Conservation (phyloP, 257 asterid genomes). For the Solanum lycopersicoides region DNA sequence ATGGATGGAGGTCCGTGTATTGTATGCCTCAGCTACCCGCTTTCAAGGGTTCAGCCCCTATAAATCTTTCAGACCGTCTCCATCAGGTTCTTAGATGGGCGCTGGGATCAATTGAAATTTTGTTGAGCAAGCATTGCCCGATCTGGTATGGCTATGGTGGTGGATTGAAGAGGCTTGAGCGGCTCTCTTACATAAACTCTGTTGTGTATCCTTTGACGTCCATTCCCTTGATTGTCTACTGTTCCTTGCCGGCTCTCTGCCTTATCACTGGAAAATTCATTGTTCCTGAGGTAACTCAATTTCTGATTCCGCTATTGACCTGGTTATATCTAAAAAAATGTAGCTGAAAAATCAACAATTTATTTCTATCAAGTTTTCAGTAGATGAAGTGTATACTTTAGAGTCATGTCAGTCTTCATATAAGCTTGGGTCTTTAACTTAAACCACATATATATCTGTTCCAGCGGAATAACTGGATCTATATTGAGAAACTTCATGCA, state of each 20-base stretch:
- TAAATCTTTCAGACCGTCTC: conserved; percentile 87
- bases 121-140: conserved; percentile 84
- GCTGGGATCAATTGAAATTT: conserved; percentile 91
- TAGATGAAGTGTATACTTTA: neutral
- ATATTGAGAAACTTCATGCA: neutral
- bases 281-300: conserved; percentile 69
- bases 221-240: conserved; percentile 74
- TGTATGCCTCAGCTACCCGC: conserved; percentile 82
- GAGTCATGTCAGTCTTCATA: neutral
- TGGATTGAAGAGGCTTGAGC: conserved; percentile 71
- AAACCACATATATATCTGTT: neutral
- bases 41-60: conserved; percentile 86
- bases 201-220: conserved; percentile 96
- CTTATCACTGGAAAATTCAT: conserved; percentile 87
- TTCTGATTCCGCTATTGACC: neutral
- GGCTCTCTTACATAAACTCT: conserved; percentile 74
- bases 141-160: conserved; percentile 95
- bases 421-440: neutral
- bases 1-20: conserved; percentile 93
- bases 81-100: conserved; percentile 98
- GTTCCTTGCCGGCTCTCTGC: conserved; percentile 89
- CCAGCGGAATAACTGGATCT: neutral
- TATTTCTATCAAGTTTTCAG: neutral
- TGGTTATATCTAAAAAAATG: neutral
- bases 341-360: neutral